Base-by-base conservation (phyloP, 2,329 filamentous ascomycete genomes). In the Coniochaeta prunicola region DNA sequence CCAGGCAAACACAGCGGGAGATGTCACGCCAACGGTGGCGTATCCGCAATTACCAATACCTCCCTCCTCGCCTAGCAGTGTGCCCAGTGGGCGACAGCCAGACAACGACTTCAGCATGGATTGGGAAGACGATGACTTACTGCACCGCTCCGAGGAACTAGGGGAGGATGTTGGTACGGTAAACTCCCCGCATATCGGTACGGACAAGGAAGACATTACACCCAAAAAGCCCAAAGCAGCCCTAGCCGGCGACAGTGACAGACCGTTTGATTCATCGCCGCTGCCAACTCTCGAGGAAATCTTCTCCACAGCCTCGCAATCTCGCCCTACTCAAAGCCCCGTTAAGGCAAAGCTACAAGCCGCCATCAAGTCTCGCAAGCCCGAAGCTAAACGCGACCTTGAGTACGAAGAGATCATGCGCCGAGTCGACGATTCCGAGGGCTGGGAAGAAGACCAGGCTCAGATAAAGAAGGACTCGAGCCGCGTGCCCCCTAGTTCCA, bases 1-100 rank as follows among this genome's bases (percentile, higher is more conserved):
- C 3, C 13, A 30, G 45, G 45, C 24, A 17, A n/a, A 30, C 4
- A 15, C 45, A 17, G 21, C 45, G n/a, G 24, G 53, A 24, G 53
- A 55, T 9, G 12, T 56, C n/a, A 28, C 53, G 60, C 64, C 53
- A 64, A 66, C 53, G 9, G 59, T 64, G 33, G 61, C 64, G 4
- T 72, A 73, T 63, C 69, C 71, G 4, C 73, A 66, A 38, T 53
- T 71, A 2, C 65, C 65, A 6, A 50, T 67, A 1, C 67, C 67
- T 26, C 67, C 70, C 3, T 77, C 76, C 0, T 75, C 76, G 21
- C 67, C 67, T 9, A 73, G 71, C 60, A 82, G 76, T 63, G 67
- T 73, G 63, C 72, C 53, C 60, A 82, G 76, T 64, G 81, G 80
- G 26, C 75, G 79, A 15, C 82, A 84, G 59, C 76, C 76, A 3